phyloP scores from a whole-genome alignment of 345 rosid species.

The Camelina neglecta region DNA sequence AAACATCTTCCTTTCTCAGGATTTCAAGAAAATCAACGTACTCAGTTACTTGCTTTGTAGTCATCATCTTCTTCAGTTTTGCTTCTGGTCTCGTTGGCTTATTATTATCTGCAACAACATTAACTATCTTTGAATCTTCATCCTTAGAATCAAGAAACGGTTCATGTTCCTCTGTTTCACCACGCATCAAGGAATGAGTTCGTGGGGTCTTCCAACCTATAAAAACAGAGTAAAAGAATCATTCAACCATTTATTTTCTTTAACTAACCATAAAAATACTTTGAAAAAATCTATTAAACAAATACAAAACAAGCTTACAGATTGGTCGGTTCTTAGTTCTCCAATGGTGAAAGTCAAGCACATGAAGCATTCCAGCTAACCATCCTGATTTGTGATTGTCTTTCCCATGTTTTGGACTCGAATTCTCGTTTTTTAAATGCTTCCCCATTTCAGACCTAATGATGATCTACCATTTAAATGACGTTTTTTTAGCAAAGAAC shows the following conservation, averaged over 20 bases:
- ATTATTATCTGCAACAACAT: conserved; percentile 3
- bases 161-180: conserved; percentile 25
- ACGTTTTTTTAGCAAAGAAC: background rate
- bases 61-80: conserved; percentile 29
- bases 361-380: conserved; percentile 61
- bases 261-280: background rate
- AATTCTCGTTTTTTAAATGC: conserved; percentile 42
- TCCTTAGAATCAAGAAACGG: conserved; percentile 33
- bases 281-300: too few relatives aligned
- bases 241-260: background rate
- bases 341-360: conserved; percentile 65
- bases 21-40: conserved; percentile 66
- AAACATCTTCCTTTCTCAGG: conserved; percentile 59
- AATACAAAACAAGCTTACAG: conserved; percentile 21
- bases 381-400: conserved; percentile 57
- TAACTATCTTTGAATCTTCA: conserved; percentile 13
- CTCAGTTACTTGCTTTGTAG: conserved; percentile 54
- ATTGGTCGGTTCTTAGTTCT: conserved; percentile 42
- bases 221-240: conserved; percentile 21
- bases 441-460: conserved; percentile 51
- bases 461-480: background rate
- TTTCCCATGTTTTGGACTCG: conserved; percentile 46
- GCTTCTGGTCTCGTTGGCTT: conserved; percentile 6
- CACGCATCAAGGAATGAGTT: conserved; percentile 43
- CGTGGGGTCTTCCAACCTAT: conserved; percentile 45